phyloP scores from a whole-genome alignment of 305 asterid species.

The Solanum chacoense region DNA sequence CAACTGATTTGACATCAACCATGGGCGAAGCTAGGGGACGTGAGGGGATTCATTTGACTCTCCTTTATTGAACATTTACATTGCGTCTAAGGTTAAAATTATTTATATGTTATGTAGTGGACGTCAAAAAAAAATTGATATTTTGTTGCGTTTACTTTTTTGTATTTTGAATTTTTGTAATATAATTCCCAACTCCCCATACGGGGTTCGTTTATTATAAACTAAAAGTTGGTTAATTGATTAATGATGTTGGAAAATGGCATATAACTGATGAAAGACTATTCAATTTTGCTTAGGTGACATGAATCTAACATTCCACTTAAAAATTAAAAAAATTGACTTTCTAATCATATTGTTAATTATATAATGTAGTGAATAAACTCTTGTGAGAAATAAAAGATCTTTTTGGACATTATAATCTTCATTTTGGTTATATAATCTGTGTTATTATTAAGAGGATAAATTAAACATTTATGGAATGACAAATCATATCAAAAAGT shows the following conservation, averaged over 20 bases:
- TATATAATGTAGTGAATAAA: background rate
- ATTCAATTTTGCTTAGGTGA: background rate
- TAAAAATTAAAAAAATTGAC: background rate
- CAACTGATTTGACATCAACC: background rate
- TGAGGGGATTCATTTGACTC: background rate
- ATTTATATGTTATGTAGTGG: background rate
- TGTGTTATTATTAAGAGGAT: background rate
- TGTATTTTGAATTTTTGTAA: background rate
- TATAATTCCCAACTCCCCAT: background rate
- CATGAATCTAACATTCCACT: background rate
- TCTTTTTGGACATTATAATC: background rate
- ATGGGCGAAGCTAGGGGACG: background rate
- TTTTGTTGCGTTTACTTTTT: background rate
- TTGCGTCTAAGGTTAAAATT: background rate
- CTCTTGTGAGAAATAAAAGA: background rate
- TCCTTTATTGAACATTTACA: background rate
- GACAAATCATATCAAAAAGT: background rate
- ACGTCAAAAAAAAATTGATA: accelerated
- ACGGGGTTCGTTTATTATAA: background rate
- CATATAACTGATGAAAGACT: background rate
- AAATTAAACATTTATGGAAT: background rate
- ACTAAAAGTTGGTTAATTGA: background rate
- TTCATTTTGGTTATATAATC: background rate
- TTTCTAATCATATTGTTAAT: background rate
- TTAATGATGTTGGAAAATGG: background rate